These are phyloP conservation scores for Grosmannia huntii DNA, from an alignment of 2,329 filamentous ascomycete genomes.

Conservation along the genomic window DNA sequence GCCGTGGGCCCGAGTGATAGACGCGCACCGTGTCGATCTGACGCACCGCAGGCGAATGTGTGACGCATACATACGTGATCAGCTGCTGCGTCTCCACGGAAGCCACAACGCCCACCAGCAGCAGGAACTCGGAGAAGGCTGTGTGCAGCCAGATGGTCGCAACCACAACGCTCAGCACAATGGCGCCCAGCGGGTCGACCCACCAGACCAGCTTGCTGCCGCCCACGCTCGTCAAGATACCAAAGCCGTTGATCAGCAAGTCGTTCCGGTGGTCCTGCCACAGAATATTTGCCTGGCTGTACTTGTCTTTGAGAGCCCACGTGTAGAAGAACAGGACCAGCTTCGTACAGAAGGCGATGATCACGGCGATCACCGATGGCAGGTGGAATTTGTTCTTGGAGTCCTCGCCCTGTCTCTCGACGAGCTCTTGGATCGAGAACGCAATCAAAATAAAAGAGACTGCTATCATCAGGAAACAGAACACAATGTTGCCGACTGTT, in stretches of 20 bases:
- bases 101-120: conserved; percentile 81
- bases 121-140: conserved; percentile 77
- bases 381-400: conserved; percentile 58
- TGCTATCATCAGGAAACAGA: conserved; percentile 90
- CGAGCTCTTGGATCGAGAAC: conserved; percentile 64
- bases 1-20: conserved; percentile 76
- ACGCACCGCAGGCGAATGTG: conserved; percentile 67
- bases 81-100: conserved; percentile 79
- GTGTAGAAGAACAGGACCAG: conserved; percentile 79
- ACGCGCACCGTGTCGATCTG: conserved; percentile 92
- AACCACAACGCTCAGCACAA: conserved; percentile 69
- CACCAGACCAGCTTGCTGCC: conserved; percentile 85
- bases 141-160: conserved; percentile 71
- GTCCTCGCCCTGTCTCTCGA: conserved; percentile 27
- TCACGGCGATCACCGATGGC: conserved; percentile 74
- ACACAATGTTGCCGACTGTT: conserved; percentile 89
- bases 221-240: conserved; percentile 81
- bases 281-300: conserved; percentile 80
- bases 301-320: conserved; percentile 79
- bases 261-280: conserved; percentile 98
- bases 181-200: conserved; percentile 87
- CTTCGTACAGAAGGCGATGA: conserved; percentile 75
- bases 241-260: conserved; percentile 89
- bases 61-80: conserved; percentile 93
- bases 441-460: conserved; percentile 90